Evolutionary conservation across 2,329 filamentous ascomycete genomes (phyloP), one percentile per base, ranked within the genome.

Genomic region (Penicillium sp.): DNA sequence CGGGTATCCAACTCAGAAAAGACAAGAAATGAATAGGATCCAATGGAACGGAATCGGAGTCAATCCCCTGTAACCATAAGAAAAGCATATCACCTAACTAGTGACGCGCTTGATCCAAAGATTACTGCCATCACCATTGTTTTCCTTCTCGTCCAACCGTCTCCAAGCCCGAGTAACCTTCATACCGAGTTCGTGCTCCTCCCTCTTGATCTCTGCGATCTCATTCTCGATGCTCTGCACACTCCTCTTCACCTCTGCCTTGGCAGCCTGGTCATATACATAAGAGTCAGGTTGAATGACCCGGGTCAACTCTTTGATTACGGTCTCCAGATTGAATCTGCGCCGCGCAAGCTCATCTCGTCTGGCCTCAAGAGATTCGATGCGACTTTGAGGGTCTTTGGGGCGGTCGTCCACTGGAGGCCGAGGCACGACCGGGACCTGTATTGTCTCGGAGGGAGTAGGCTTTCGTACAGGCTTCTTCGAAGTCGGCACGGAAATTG

Each of bases 81-180:
- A 16, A 40, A 30, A 48, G 42, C 44, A 40, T 1, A 27, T n/a
- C 28, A 44, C 41, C 80, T 69, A 87, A 55, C 79, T 82, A 18
- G 88, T 91, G 54, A 91, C 86, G 57, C 90, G 80, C 63, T 86
- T 81, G 44, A 95, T 87, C 90, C 90, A 95, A 9, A 95, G 72
- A 27, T 82, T 82, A 10, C 82, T 83, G 63, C 89, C 61, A 51
- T 70, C 69, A 28, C 72, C 70, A 49, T 69, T 69, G 22, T 58
- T 60, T 41, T 73, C 69, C 46, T 87, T 81, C 57, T 86, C 81
- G 62, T 92, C 88, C 61, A 85, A 79, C 43, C 89, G 81, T 75
- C 90, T 92, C 72, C 88, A 87, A 9, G 87, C 86, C 20, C 87
- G 77, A 67, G 89, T 83, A 48, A 94, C 76, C 69, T 85, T 86